A percentile compares a stretch with the other conserved stretches of the same genome.
Conservation (phyloP, 192 early-diverging fungal species). For the Pecoramyces ruminantium region DNA sequence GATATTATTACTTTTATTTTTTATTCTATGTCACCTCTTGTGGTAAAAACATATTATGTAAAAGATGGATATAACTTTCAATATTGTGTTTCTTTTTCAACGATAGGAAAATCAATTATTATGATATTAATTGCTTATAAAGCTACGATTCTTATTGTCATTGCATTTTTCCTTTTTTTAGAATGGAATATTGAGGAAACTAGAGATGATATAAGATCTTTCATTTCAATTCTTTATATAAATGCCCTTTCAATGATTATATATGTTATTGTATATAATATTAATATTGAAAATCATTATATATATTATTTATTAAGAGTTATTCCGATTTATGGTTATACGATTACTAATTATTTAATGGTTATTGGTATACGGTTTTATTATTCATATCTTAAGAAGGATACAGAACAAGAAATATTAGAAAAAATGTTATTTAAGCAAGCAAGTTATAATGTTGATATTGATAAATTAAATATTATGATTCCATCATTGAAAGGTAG, state of each 20-base stretch:
- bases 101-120: neutral
- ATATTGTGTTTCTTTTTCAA: neutral
- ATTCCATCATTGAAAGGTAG: too few species aligned
- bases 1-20: neutral
- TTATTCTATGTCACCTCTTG: neutral
- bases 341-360: neutral
- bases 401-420: neutral
- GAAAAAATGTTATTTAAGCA: neutral
- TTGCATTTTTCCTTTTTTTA: neutral
- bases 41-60: neutral
- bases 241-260: neutral
- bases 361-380: neutral
- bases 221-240: neutral
- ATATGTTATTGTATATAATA: neutral
- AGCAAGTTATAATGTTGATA: neutral
- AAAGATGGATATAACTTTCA: neutral
- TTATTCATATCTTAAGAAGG: neutral
- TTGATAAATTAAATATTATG: neutral
- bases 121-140: neutral
- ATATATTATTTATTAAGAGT: neutral
- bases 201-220: neutral
- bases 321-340: neutral
- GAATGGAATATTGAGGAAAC: neutral
- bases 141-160: neutral
- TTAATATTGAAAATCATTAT: neutral